Evolutionary conservation across 257 asterid genomes (phyloP), one percentile per base, ranked within the genome.

Genomic region (Solanum paucissectum): DNA sequence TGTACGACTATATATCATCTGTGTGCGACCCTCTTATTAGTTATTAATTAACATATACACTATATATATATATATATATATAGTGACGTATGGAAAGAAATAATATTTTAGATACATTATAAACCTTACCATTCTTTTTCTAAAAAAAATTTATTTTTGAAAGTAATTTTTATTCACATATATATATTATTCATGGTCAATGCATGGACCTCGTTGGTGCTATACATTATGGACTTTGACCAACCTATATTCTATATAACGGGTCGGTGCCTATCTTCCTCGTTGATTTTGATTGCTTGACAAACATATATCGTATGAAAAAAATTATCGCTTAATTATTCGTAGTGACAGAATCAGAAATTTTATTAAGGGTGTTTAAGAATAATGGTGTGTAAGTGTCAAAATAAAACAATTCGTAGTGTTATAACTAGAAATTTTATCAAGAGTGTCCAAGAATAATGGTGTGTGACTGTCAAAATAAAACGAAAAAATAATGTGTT

Each of bases 251-350:
- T 27, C 25, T 14, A 73, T 36, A 25, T 46, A 81, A 25, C 2
- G 23, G 21, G 66, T 25, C 27, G 66, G 64, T 81, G 40, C 85
- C 60, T 14, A 42, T 77, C 62, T 77, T n/a, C 60, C 25, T 79
- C 27, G 2, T 27, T 81, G 85, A 81, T 81, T 79, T 44, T 81
- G 85, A 81, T 27, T 81, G 85, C 68, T 46, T 14, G 85, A 79
- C 85, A 25, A 44, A 33, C 34, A 79, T 27, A n/a, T 5, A 14
- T 79, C 10, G 27, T 27, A 13, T 68, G 37, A 68, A 68, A 6
- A 27, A 5, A 25, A 25, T 12, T 66, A 27, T 12, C 0, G 9
- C 21, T 3, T 12, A 68, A 68, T 12, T 64, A 64, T 64, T n/a
- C 7, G 18, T 52, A 16, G 9, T 52, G 4, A 1, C 3, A 23